These are phyloP conservation scores for Pythium angustatum DNA, from an alignment of 352 stramenopile genomes.

Conservation along the genomic window DNA sequence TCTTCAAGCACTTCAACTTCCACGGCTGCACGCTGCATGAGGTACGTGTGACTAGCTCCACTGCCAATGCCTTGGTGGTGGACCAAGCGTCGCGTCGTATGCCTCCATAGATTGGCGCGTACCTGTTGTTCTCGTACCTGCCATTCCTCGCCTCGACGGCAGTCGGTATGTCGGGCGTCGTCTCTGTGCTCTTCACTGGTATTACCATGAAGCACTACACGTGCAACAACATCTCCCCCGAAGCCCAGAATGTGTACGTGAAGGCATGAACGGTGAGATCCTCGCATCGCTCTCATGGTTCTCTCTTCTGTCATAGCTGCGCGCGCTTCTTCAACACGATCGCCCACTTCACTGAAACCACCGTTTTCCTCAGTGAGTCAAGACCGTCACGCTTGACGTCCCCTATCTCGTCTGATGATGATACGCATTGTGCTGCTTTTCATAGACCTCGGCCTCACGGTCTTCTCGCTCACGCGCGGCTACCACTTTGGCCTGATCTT, in stretches of 20 bases:
- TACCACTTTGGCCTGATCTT: conserved; percentile 52
- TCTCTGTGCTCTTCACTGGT: conserved; percentile 80
- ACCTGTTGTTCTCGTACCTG: conserved; percentile 41
- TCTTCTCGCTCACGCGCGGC: conserved; percentile 53
- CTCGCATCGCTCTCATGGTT: neutral
- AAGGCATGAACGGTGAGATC: neutral
- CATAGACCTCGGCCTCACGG: conserved; percentile 64
- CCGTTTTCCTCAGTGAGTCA: conserved; percentile 65
- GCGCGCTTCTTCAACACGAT: conserved; percentile 53
- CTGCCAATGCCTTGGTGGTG: no score
- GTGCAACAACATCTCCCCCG: conserved; percentile 37
- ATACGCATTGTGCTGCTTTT: no score
- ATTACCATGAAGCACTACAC: conserved; percentile 47
- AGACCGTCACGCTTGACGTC: neutral
- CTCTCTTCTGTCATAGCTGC: conserved; percentile 18
- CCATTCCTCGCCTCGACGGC: conserved; percentile 33
- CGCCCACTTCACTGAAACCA: conserved; percentile 67
- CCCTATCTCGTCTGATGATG: neutral
- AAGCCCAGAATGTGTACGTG: conserved; percentile 35
- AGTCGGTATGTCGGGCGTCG: conserved; percentile 59
- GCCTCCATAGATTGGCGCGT: conserved; percentile 34
- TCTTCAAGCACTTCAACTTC: conserved; percentile 79
- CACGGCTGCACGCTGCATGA: conserved; percentile 58
- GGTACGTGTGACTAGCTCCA: conserved; percentile 29
- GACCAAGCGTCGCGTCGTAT: no score